Evolutionary conservation across 1,284 basidiomycete genomes (phyloP).

Genomic region (Cerioporus squamosus): DNA sequence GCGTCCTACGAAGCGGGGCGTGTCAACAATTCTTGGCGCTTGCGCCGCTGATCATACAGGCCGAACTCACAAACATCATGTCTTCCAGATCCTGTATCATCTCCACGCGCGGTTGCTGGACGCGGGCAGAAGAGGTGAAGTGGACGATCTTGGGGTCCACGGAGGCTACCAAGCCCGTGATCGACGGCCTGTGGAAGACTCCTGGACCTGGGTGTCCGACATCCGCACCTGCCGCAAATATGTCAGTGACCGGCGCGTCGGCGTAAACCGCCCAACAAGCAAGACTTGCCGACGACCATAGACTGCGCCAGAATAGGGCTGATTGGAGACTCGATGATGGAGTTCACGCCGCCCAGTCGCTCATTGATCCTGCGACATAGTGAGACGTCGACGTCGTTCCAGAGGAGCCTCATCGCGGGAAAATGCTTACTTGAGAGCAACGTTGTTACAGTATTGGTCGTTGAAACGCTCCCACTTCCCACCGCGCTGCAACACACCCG

Average conservation of each 20-base stretch:
- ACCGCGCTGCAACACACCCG: constrained; percentile 23
- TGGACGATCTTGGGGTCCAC: constrained; percentile 42
- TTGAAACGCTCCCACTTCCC: constrained; percentile 35
- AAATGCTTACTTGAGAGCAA: constrained; percentile 48
- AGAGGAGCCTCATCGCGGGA: background rate
- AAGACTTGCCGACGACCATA: constrained; percentile 45
- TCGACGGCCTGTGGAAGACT: constrained; percentile 46
- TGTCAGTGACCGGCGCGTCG: no score
- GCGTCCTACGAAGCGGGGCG: constrained; percentile 23
- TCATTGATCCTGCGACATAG: constrained; percentile 46
- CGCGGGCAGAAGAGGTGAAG: constrained; percentile 43
- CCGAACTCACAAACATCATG: constrained; percentile 41
- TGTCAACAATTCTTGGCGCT: background rate
- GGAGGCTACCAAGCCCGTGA: constrained; percentile 56
- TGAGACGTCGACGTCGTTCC: constrained; percentile 31
- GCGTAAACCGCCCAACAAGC: no score
- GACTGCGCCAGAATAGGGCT: constrained; percentile 29
- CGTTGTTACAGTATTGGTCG: constrained; percentile 53
- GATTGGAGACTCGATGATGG: constrained; percentile 26
- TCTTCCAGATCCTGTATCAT: constrained; percentile 48
- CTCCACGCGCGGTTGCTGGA: constrained; percentile 55
- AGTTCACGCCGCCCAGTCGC: constrained; percentile 48
- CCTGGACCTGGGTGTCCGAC: constrained; percentile 55
- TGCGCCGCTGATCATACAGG: background rate
- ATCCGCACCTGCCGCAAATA: constrained; percentile 45